Conservation (phyloP, 768 basidiomycete genomes). For the Solioccasus polychromus region DNA sequence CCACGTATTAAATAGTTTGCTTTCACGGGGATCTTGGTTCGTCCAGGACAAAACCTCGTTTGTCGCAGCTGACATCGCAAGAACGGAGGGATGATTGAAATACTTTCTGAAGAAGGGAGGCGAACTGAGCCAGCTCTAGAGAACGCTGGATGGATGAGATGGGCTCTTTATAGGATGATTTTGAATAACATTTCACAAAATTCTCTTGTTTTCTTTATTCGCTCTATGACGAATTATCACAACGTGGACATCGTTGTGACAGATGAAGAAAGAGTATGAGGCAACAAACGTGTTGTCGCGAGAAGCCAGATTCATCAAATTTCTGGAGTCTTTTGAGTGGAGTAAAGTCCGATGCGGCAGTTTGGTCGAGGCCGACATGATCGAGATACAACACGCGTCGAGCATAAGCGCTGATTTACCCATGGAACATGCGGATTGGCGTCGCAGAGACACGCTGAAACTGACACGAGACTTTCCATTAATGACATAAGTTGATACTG, state of each 20-base stretch:
- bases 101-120: constrained; percentile 31
- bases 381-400: constrained; percentile 68
- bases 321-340: constrained; percentile 64
- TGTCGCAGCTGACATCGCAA: constrained; percentile 41
- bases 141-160: constrained; percentile 10
- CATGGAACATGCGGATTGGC: constrained; percentile 34
- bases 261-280: constrained; percentile 67
- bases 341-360: constrained; percentile 58
- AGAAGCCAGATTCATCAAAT: constrained; percentile 64
- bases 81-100: constrained; percentile 35
- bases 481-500: constrained; percentile 17
- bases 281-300: constrained; percentile 65
- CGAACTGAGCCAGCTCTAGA: constrained; percentile 25
- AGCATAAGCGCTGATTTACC: constrained; percentile 50
- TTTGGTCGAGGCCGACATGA: constrained; percentile 57
- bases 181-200: constrained; percentile 44
- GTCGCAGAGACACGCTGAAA: constrained; percentile 26
- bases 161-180: constrained; percentile 54
- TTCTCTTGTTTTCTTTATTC: constrained; percentile 39
- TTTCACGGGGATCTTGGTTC: constrained; percentile 81
- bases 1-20: constrained; percentile 77
- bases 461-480: constrained; percentile 29
- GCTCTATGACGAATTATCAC: constrained; percentile 59
- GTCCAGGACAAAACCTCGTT: constrained; percentile 85
- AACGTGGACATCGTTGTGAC: constrained; percentile 71